These are phyloP conservation scores for Lentinula novae-zelandiae DNA, from an alignment of 1,284 basidiomycete genomes.

Conservation along the genomic window DNA sequence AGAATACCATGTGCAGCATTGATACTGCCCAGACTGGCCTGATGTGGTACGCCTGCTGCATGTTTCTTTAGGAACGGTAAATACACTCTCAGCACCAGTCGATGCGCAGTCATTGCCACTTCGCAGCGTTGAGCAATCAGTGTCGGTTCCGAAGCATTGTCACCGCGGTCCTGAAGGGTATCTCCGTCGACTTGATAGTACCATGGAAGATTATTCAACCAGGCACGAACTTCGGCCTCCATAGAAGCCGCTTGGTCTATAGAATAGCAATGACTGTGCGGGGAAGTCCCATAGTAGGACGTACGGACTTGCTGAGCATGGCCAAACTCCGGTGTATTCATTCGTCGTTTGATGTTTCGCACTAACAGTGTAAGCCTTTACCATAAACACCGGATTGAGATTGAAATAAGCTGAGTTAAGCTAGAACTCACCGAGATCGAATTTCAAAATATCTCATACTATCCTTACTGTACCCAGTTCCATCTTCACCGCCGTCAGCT, in stretches of 20 bases:
- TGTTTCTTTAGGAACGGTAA: conserved; percentile 55
- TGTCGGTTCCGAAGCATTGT: conserved; percentile 22
- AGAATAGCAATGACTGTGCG: conserved; percentile 33
- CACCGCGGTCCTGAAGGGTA: background rate
- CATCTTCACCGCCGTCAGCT: conserved; percentile 22
- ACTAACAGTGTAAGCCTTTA: conserved; percentile 30
- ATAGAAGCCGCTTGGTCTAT: conserved; percentile 57
- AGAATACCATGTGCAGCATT: conserved; percentile 61
- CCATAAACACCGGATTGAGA: background rate
- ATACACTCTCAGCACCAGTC: conserved; percentile 60
- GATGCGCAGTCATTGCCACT: conserved; percentile 53
- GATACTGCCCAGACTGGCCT: conserved; percentile 52
- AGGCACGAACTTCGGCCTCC: conserved; percentile 52
- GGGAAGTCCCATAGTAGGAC: conserved; percentile 11
- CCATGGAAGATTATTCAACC: conserved; percentile 47
- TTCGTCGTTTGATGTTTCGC: conserved; percentile 30
- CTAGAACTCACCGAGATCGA: conserved; percentile 32
- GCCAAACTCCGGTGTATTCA: conserved; percentile 14
- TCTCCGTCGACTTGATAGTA: conserved; percentile 22
- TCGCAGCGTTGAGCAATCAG: conserved; percentile 50
- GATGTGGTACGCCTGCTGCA: conserved; percentile 29
- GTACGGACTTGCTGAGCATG: conserved; percentile 7
- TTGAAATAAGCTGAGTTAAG: conserved; percentile 7
- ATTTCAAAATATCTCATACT: conserved; percentile 29
- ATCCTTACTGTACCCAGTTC: conserved; percentile 13